phyloP scores from a whole-genome alignment of 1,139 yeast species.

The Diutina sp. region DNA sequence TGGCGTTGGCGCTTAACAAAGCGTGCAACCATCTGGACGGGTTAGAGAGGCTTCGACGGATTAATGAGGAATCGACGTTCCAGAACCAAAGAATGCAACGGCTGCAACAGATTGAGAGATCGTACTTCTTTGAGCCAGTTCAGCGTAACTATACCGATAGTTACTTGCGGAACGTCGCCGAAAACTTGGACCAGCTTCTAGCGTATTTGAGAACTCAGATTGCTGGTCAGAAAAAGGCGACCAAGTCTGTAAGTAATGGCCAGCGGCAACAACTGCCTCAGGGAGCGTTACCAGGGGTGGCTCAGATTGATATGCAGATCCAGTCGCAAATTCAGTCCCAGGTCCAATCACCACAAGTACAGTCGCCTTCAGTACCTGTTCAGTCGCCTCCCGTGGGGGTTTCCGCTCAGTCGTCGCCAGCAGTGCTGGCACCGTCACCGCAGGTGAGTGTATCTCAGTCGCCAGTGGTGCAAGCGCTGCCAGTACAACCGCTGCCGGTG shows the following conservation, averaged over 20 bases:
- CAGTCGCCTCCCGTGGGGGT: not conserved
- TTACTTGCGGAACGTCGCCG: not conserved
- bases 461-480: not conserved
- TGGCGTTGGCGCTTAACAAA: not conserved
- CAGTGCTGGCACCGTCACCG: not conserved
- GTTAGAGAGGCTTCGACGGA: not conserved
- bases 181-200: not conserved
- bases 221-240: too few relatives aligned
- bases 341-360: not conserved
- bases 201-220: not conserved
- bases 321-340: too few relatives aligned
- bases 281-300: not conserved
- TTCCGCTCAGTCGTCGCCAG: not conserved
- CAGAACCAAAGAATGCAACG: not conserved
- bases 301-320: too few relatives aligned
- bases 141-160: not conserved
- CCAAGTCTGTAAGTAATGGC: too few relatives aligned
- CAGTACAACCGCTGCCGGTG: not conserved
- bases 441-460: not conserved
- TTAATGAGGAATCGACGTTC: not conserved
- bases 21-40: not conserved
- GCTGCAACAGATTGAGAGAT: not conserved
- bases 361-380: not conserved
- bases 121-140: not conserved
- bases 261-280: not conserved